Evolutionary conservation across 305 asterid genomes (phyloP), one percentile per base, ranked within the genome.

Genomic region (Caryopteris hybrid): DNA sequence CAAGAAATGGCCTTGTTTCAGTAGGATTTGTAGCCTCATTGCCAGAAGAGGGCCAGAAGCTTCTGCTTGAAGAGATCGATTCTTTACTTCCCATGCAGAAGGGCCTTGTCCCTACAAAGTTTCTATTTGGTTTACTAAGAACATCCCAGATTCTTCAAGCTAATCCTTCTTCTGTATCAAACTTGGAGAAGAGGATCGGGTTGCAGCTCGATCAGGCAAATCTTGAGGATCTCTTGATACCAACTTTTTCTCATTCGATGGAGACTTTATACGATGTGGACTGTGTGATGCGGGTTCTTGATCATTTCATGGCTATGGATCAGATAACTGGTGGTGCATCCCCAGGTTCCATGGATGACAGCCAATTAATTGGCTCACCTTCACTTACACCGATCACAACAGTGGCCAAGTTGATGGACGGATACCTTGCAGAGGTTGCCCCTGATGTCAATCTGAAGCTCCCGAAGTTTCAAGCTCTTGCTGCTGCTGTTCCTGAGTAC

Each of bases 371-470:
- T 80, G 96, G 92, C 42, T 88, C 97, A 4, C 96, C 97, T 8
- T 91, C 96, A 17, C 74, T 91, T 41, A 88, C 93, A 16, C 97
- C 99, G 1, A 86, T 94, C 74, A 94, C 97, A 4, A 87, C 79
- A 93, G 99, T 91, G 5, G 99, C 97, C 10, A 94, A 93, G 79
- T 78, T 93, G 65, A 79, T 91, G 20, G 99, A 93, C 56, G 99
- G 99, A 25, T 93, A 80, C 82, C 93, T 94, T 17, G 99, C 99
- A 0, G 99, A 94, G 85, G 97, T 94, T 22, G 99, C 99, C 46
- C 95, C 99, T 7, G 99, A 94, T 71, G 88, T 86, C 29, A 88
- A 91, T 79, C 81, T 94, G 73, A 94, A 94, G 77, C 90, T 87
- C 27, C 90, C 96, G 41, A 91, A 94, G 81, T 91, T 94, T 83